Conservation (phyloP, 257 asterid genomes). For the Plantago ovata region DNA sequence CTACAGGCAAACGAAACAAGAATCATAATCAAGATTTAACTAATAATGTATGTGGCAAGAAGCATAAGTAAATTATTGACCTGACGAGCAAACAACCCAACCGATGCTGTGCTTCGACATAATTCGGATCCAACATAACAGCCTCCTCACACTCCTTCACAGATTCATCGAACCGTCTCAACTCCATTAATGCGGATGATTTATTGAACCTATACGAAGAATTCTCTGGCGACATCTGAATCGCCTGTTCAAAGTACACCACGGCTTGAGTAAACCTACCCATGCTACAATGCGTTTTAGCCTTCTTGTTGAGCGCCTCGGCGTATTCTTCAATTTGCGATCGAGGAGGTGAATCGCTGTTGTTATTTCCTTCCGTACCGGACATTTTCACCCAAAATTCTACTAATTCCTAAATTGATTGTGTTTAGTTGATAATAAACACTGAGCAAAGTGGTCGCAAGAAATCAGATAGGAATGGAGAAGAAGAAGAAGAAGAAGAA, state of each 20-base stretch:
- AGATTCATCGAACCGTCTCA: slow-evolving; percentile 58
- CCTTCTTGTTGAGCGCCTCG: slow-evolving; percentile 77
- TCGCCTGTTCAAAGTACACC: slow-evolving; percentile 69
- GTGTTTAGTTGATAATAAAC: too few relatives aligned
- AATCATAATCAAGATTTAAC: not conserved
- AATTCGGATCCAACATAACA: slow-evolving; percentile 76
- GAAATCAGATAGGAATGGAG: too few relatives aligned
- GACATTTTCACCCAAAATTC: too few relatives aligned
- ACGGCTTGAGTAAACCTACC: slow-evolving; percentile 68
- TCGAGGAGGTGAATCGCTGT: too few relatives aligned
- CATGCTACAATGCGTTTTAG: slow-evolving; percentile 60
- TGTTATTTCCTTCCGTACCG: too few relatives aligned
- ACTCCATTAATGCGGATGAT: slow-evolving; percentile 78
- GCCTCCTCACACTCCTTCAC: slow-evolving; percentile 83
- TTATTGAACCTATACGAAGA: slow-evolving; percentile 72
- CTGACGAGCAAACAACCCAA: slow-evolving; percentile 76
- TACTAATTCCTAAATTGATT: too few relatives aligned
- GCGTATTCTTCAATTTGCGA: too few relatives aligned
- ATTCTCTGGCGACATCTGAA: slow-evolving; percentile 57
- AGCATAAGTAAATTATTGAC: too few relatives aligned
- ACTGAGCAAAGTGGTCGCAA: too few relatives aligned
- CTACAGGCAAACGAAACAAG: slow-evolving; percentile 14
- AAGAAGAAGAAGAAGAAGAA: too few relatives aligned
- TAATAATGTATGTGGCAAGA: too few relatives aligned
- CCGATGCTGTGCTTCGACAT: slow-evolving; percentile 78